Conservation (phyloP, 192 early-diverging fungal species). For the Endogone sp. region DNA sequence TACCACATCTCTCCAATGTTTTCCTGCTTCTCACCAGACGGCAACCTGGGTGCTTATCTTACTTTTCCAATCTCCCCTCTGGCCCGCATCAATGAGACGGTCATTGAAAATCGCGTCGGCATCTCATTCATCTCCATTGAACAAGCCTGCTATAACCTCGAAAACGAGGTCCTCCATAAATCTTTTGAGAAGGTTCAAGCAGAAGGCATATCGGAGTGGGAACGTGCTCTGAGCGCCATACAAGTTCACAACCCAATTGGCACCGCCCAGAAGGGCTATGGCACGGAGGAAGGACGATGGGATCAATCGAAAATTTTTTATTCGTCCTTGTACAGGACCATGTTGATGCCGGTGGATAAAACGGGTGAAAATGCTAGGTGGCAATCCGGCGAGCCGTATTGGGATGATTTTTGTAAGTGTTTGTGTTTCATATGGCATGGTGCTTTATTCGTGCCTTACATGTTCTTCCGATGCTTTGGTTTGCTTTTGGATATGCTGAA, state of each 20-base stretch:
- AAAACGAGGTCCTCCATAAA: conserved; percentile 2
- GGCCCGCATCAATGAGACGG: neutral
- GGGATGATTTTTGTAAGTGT: conserved; percentile 25
- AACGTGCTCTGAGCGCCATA: neutral
- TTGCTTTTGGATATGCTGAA: no score
- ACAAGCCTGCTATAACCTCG: conserved; percentile 20
- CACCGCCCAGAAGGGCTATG: neutral
- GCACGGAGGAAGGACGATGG: neutral
- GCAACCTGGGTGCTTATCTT: neutral
- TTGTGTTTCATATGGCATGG: neutral
- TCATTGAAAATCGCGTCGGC: conserved; percentile 18
- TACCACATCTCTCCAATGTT: neutral
- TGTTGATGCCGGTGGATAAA: conserved; percentile 27
- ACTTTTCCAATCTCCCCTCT: neutral
- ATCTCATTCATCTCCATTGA: conserved; percentile 20
- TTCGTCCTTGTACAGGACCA: conserved; percentile 25
- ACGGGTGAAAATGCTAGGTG: conserved; percentile 30
- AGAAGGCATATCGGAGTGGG: neutral
- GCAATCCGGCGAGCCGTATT: conserved; percentile 16
- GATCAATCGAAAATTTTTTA: conserved; percentile 7
- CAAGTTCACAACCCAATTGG: neutral
- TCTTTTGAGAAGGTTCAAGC: neutral
- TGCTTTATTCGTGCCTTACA: no score
- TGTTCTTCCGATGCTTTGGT: no score
- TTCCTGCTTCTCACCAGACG: neutral